Base-by-base conservation (phyloP, 1,284 basidiomycete genomes). In the Apiotrichum montevideense region DNA sequence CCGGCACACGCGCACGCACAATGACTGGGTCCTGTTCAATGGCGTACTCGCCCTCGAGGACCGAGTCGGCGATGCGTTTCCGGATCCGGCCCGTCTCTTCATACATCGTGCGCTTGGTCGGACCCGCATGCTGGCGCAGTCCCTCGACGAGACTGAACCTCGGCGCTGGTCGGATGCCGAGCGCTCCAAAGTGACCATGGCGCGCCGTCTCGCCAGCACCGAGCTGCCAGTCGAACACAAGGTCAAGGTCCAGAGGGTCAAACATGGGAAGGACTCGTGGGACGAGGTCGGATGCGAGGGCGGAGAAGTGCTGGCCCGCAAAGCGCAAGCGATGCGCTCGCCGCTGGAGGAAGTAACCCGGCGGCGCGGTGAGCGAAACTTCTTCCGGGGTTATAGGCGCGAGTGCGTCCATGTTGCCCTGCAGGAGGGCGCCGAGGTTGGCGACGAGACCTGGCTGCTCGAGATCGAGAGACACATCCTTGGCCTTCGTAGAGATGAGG, bases 21-120 rank as follows among this genome's bases (percentile, higher is more conserved):
- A 82, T 63, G 0, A 87, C 56, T 4, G 92, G 90, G 68, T 91
- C 83, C 80, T 86, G 77, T 55, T 90, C 87, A 35, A 70, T 67
- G 61, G 90, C 91, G 84, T 89, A 88, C 67, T 87, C 84, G 60
- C 86, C 87, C 4, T 78, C 75, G 47, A 82, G 78, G 34, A 95
- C 81, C 4, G 84, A 82, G 35, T 83, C 79, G 47, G 91, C 70
- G 35, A 94, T 77, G 46, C 84, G 82, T 61, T 76, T 74, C 66
- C 84, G 84, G 72, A 91, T 84, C 51, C 86, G 80, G 56, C 83
- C 83, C 4, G 90, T 93, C 78, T 95, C 90, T 15, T 88, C 88
- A 70, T 91, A 96, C 83, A 95, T 88, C 58, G 84, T 90, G 58
- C 86, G 82, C 67, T 87, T 76, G 21, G 80, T 80, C 65, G 85